Evolutionary conservation across 176 grass and related monocot genomes (phyloP), one percentile per base, ranked within the genome.

Genomic region (Triticum timopheevii): DNA sequence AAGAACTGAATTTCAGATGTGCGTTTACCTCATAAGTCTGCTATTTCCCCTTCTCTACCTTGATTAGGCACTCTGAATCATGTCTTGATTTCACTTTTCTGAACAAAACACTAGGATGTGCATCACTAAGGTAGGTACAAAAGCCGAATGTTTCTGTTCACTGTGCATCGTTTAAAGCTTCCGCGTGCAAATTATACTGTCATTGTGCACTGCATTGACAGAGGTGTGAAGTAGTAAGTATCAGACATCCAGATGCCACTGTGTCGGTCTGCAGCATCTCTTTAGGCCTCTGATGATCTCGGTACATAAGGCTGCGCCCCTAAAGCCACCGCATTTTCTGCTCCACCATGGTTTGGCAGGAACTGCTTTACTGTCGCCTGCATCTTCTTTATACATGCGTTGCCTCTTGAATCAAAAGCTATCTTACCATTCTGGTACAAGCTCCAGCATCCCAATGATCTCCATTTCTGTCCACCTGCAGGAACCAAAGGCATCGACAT

Each of bases 401-500:
- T 59, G 67, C 45, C 30, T 22, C 65, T 70, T 70, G 19, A 69
- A n/a, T 82, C 15, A 2, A n/a, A 5, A 54, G 49, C 1, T 70
- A 58, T 67, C 61, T 87, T 72, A 65, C 40, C 31, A 61, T 63
- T 77, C 68, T 23, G 59, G 38, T 63, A 82, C 45, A 61, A 59
- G 50, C 34, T 27, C 12, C 7, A 35, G 3, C 36, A 23, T 78
- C 40, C 47, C 11, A 54, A 67, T 73, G 10, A 67, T 73, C 74
- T 23, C 40, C 17, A 52, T 90, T n/a, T 78, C 64, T 65, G 84
- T 83, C n/a, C 44, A 79, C 19, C 13, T 84, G 76, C 89, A 84
- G 89, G 65, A 80, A 76, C 38, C 66, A 17, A 76, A 87, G 61
- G 38, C 35, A 39, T 47, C 42, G 3, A n/a, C 38, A 47, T 15